Base-by-base conservation (phyloP, 805 yeast genomes). In the Starmerella bombicola region DNA sequence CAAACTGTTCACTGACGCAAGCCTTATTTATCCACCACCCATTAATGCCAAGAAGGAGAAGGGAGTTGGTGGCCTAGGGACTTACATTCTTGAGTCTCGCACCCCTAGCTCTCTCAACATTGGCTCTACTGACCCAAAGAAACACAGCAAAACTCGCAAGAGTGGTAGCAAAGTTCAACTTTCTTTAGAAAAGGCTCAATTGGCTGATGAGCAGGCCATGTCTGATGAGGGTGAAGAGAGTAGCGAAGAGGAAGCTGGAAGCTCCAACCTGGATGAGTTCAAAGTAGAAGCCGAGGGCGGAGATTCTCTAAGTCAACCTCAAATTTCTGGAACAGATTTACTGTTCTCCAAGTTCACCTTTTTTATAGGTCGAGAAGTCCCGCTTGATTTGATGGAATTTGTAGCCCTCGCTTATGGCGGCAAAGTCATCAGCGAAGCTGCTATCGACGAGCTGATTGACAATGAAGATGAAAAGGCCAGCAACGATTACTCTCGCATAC, bases 321-420 rank as follows among this genome's bases (percentile, higher is more conserved):
- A 42, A 4, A 23, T 37, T 13, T 20, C 30, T 17, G 21, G 46
- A 9, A 18, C 19, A 17, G 45, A 53, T n/a, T 45, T 46, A 17
- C 64, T 91, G 37, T 82, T 88, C 56, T 67, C 78, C 33, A 71
- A 73, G 41, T 80, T 85, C 59, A 73, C 79, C 4, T 88, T 91
- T 62, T 91, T 65, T 58, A 73, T 91, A 43, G 95, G 96, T 40
- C 80, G 98, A 63, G 98, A 91, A 66, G 97, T 91, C 30, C 83
- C 97, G 20, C 67, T 86, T 47, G 97, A 91, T 53, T 74, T 85
- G 50, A 66, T 88, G 50, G 97, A 91, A 65, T 82, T 91, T 59
- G 70, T 85, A 49, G 76, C 86, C 44, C 66, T 85, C 42, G 74
- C 95, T 1, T 76, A 80, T 55, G 96, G 96, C 46, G 97, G 96